A percentile compares a stretch with the other conserved stretches of the same genome.
Evolutionary conservation across 768 basidiomycete species (phyloP).

Genomic region (Neoboletus magnificus): DNA sequence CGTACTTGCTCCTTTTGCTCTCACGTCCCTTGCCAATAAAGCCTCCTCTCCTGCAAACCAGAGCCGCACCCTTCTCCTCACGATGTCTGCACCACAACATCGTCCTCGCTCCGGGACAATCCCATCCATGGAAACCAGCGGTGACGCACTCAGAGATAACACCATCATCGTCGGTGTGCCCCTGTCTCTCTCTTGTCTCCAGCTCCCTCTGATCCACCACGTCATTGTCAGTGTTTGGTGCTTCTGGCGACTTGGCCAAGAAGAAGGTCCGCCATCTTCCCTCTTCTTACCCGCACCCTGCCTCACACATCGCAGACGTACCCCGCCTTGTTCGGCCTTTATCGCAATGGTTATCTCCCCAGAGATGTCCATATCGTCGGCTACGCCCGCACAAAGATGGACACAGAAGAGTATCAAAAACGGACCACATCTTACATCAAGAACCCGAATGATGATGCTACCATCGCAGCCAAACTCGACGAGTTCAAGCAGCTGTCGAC

Average conservation of each 20-base stretch:
- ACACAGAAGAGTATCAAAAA: constrained; percentile 76
- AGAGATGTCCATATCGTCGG: constrained; percentile 86
- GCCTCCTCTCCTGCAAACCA: background rate
- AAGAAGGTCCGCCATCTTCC: constrained; percentile 72
- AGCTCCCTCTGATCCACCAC: constrained; percentile 9
- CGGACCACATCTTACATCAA: constrained; percentile 87
- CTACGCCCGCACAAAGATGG: constrained; percentile 97
- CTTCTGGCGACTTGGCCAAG: constrained; percentile 97
- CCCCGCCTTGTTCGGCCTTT: constrained; percentile 92
- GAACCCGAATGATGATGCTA: constrained; percentile 58
- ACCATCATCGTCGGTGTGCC: constrained; percentile 81
- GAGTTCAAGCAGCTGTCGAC: constrained; percentile 79
- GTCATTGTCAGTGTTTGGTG: constrained; percentile 71
- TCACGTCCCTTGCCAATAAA: constrained; percentile 25
- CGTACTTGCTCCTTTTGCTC: background rate
- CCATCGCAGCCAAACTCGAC: constrained; percentile 59
- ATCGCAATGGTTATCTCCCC: constrained; percentile 75
- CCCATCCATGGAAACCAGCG: constrained; percentile 80
- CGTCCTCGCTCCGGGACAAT: constrained; percentile 77
- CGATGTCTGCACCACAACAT: constrained; percentile 35
- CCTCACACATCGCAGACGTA: constrained; percentile 66
- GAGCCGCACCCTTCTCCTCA: background rate
- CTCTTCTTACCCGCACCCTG: constrained; percentile 32
- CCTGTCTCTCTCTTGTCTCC: constrained; percentile 12
- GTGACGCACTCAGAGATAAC: constrained; percentile 78